These are phyloP conservation scores for Rugiboletus extremiorientalis DNA, from an alignment of 1,284 basidiomycete genomes.

Conservation along the genomic window DNA sequence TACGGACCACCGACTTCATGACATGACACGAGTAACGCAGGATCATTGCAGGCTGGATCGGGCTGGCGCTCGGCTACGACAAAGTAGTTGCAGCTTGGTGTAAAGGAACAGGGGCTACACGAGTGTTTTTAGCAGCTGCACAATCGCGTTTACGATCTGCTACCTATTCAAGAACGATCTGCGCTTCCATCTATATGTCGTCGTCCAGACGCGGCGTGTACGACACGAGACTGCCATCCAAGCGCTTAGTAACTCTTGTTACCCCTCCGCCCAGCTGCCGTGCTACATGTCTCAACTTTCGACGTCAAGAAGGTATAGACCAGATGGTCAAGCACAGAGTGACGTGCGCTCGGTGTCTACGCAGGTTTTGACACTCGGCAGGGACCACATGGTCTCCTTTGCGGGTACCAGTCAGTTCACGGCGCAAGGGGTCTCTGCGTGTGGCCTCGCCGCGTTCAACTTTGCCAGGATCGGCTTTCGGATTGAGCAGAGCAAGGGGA, in stretches of 20 bases:
- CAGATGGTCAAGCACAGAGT: not conserved
- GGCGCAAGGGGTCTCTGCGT: constrained; percentile 46
- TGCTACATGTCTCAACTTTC: constrained; percentile 6
- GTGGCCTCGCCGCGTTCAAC: constrained; percentile 63
- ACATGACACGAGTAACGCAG: no score
- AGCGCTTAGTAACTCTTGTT: not conserved
- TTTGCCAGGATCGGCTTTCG: constrained; percentile 46
- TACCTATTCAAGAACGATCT: not conserved
- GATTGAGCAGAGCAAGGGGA: constrained; percentile 13
- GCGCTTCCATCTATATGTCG: not conserved
- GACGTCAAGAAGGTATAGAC: not conserved
- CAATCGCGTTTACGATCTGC: not conserved
- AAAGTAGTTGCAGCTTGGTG: no score
- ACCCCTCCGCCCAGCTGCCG: not conserved
- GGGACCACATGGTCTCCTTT: constrained; percentile 40
- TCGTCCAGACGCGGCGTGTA: not conserved
- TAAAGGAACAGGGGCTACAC: no score
- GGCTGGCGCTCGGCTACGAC: no score
- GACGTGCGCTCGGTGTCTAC: constrained; percentile 3
- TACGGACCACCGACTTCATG: no score
- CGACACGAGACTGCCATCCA: not conserved
- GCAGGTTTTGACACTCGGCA: constrained; percentile 23
- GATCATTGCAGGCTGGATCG: no score
- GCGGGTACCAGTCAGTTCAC: constrained; percentile 51
- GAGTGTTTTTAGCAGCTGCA: no score